These are phyloP conservation scores for Rubia tinctorum DNA, from an alignment of 305 asterid species.

Conservation along the genomic window DNA sequence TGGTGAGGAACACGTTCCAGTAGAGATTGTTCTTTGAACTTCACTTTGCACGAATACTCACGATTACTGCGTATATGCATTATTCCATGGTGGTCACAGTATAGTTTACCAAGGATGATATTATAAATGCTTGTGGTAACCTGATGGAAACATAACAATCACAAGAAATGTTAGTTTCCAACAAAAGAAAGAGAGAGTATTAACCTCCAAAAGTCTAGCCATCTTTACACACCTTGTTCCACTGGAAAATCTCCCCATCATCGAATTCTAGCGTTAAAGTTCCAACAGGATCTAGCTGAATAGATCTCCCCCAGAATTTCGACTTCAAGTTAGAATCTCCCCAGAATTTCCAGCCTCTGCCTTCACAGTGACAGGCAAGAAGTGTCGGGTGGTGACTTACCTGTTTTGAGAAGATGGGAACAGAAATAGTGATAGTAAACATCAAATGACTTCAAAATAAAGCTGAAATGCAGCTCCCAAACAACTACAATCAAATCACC, in stretches of 20 bases:
- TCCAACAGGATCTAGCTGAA: conserved; percentile 94
- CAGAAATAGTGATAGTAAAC: background rate
- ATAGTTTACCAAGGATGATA: conserved; percentile 82
- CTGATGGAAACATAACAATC: conserved; percentile 35
- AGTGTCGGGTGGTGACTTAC: conserved; percentile 98
- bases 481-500: background rate
- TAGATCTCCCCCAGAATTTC: conserved; percentile 95
- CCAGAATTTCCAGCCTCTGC: conserved; percentile 95
- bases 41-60: conserved; percentile 79
- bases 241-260: conserved; percentile 87
- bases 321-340: conserved; percentile 82
- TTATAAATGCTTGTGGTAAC: conserved; percentile 90
- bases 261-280: conserved; percentile 73
- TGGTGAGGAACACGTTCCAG: conserved; percentile 95
- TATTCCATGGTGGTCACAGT: conserved; percentile 88
- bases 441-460: background rate
- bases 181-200: conserved; percentile 6
- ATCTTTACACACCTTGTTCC: conserved; percentile 72
- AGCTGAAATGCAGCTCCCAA: background rate
- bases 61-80: conserved; percentile 88
- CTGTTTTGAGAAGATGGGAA: conserved; percentile 40
- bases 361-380: conserved; percentile 95
- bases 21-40: conserved; percentile 92
- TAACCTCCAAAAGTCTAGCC: background rate
- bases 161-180: conserved; percentile 3